Percentiles rank a stretch among this genome's conserved stretches.
These are phyloP conservation scores for Neocatenulostroma microsporum DNA, from an alignment of 2,329 filamentous ascomycete species.

Conservation along the genomic window DNA sequence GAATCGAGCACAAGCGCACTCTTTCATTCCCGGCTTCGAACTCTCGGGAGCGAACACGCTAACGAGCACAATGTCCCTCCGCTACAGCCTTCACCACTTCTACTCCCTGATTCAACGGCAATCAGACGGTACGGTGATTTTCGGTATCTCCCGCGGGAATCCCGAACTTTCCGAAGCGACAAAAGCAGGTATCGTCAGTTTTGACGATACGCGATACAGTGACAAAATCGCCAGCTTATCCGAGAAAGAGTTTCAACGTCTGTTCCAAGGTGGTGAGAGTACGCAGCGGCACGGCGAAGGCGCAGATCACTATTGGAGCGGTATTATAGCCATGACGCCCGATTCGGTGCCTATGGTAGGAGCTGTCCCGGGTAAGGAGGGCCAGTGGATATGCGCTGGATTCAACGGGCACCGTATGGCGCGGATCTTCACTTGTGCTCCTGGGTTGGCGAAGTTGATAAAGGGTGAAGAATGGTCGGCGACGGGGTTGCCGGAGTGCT, in stretches of 20 bases:
- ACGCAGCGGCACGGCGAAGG: constrained; percentile 35
- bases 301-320: constrained; percentile 41
- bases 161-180: constrained; percentile 24
- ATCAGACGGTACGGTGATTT: constrained; percentile 37
- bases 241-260: constrained; percentile 27
- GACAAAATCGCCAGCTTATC: constrained; percentile 36
- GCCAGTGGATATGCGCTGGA: constrained; percentile 45
- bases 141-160: constrained; percentile 39
- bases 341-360: constrained; percentile 42
- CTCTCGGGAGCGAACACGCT: constrained; percentile 32
- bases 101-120: constrained; percentile 44
- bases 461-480: constrained; percentile 22
- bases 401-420: constrained; percentile 46
- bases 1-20: constrained; percentile 40
- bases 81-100: constrained; percentile 42
- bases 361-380: constrained; percentile 32
- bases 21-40: constrained; percentile 34
- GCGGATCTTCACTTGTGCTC: constrained; percentile 41
- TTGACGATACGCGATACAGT: constrained; percentile 35
- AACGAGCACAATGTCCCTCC: constrained; percentile 38
- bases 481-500: constrained; percentile 18
- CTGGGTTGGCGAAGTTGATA: constrained; percentile 37
- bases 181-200: constrained; percentile 23
- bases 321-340: constrained; percentile 41
- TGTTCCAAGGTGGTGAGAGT: constrained; percentile 27